Evolutionary conservation across 495 filamentous ascomycete species (phyloP).

Genomic region (Penicillium cataractarum): DNA sequence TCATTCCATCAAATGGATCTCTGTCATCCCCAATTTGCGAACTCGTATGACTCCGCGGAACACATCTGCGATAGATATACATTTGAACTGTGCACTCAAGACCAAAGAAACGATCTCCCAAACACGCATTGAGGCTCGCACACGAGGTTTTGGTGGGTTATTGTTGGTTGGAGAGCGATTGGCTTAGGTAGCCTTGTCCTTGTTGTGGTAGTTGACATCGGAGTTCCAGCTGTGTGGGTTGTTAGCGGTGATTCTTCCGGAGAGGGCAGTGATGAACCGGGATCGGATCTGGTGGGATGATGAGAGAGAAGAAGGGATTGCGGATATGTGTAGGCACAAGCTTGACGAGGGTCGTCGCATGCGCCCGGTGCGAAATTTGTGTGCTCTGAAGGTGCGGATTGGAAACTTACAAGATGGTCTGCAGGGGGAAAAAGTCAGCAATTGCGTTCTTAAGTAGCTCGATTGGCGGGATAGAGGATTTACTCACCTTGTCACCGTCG

Average conservation of each 20-base stretch:
- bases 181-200: conserved; percentile 69
- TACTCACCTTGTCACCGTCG: conserved; percentile 85
- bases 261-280: not conserved
- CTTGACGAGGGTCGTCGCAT: not conserved
- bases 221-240: conserved; percentile 80
- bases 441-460: not conserved
- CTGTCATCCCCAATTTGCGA: conserved; percentile 13
- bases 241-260: conserved; percentile 23
- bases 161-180: conserved; percentile 4
- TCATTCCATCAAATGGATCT: conserved; percentile 21
- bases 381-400: not conserved
- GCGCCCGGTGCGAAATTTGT: not conserved
- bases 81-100: conserved; percentile 23
- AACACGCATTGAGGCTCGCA: conserved; percentile 11
- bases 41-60: conserved; percentile 22
- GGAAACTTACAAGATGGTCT: conserved; percentile 70
- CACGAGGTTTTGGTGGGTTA: conserved; percentile 6
- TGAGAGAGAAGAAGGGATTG: not conserved
- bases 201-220: conserved; percentile 94
- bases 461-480: not conserved
- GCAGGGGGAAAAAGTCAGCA: conserved; percentile 34
- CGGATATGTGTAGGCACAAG: not conserved
- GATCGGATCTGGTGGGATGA: no score
- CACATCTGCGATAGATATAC: conserved; percentile 32
- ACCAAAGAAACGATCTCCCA: conserved; percentile 13